phyloP scores from a whole-genome alignment of 1,284 basidiomycete genomes.

The Singerocomus inundabilis region DNA sequence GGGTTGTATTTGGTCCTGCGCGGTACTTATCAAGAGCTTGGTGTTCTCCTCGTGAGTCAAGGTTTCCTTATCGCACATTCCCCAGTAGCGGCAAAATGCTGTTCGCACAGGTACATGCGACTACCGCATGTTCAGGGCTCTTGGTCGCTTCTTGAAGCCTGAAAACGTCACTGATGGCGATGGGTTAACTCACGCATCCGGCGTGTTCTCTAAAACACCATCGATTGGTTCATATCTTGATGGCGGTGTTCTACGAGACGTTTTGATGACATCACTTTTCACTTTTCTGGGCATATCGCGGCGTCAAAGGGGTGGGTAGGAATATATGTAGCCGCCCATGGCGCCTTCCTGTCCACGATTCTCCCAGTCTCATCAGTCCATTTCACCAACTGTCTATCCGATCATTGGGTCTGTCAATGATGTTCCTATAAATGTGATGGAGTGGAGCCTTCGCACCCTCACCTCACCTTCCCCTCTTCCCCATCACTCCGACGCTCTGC shows the following conservation, averaged over 20 bases:
- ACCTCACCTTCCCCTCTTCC: background rate
- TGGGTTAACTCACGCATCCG: conserved; percentile 12
- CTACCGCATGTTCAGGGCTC: conserved; percentile 20
- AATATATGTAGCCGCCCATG: conserved; percentile 17
- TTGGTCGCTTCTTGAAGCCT: conserved; percentile 9
- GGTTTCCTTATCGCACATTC: background rate
- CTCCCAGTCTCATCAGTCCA: background rate
- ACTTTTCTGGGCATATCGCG: conserved; percentile 3
- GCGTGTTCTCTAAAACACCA: conserved; percentile 10
- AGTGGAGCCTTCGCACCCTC: background rate
- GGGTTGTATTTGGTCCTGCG: conserved; percentile 6
- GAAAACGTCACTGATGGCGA: conserved; percentile 5
- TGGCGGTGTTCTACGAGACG: conserved; percentile 2
- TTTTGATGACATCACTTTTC: background rate
- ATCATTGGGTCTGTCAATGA: background rate
- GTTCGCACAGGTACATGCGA: conserved; percentile 11
- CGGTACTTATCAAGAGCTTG: conserved; percentile 8
- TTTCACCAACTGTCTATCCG: background rate
- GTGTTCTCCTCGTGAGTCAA: background rate
- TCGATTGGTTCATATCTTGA: conserved; percentile 16
- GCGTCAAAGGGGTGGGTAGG: background rate
- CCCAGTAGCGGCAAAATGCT: background rate
- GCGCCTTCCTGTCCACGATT: background rate
- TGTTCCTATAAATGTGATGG: conserved; percentile 22
- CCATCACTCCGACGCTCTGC: conserved; percentile 3